Base-by-base conservation (phyloP, 176 grass and related monocot species). In the Ensete glaucum region DNA sequence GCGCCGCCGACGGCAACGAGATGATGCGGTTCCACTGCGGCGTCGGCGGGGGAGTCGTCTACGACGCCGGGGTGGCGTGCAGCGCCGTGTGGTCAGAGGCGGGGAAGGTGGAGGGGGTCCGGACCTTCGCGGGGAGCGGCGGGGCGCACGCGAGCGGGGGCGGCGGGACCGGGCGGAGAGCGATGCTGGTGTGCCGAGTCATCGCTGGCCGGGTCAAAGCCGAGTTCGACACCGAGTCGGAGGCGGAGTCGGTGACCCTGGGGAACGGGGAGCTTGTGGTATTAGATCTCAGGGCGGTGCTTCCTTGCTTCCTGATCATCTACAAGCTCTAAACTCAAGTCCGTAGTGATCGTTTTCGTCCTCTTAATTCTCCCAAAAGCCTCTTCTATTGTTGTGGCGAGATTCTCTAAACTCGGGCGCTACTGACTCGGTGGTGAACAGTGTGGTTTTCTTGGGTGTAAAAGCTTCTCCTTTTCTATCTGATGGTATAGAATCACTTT, bases 1-100 rank as follows among this genome's bases (percentile, higher is more conserved):
- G 84, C 73, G 76, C 81, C 72, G 73, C 75, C 66, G 83, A 83
- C 65, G 79, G 84, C 72, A 85, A 82, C 83, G 87, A 85, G 73
- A 23, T 77, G 78, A 85, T 85, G 83, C 78, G 83, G 6, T 85
- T 85, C 78, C 83, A 85, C 62, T 80, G 82, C 82, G 77, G 53
- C 71, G 59, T 53, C 19, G 34, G 85, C 69, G 34, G 34, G 34
- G 34, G 34, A 4, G 34, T 43, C 69, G 22, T 21, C 75, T 76
- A 60, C 70, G 75, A 81, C 62, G 73, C 69, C 79, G 19, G 73
- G 22, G 82, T 65, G 74, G 2, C 0, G 14, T 68, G 65, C 65
- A 8, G 65, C 25, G 22, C 15, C 24, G 11, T 59, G 58, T 43
- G 64, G 82, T 68, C 34, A 52, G 4, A 57, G 71, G 53, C 69